These are phyloP conservation scores for Sindora glabra DNA, from an alignment of 306 rosid species.

Conservation along the genomic window DNA sequence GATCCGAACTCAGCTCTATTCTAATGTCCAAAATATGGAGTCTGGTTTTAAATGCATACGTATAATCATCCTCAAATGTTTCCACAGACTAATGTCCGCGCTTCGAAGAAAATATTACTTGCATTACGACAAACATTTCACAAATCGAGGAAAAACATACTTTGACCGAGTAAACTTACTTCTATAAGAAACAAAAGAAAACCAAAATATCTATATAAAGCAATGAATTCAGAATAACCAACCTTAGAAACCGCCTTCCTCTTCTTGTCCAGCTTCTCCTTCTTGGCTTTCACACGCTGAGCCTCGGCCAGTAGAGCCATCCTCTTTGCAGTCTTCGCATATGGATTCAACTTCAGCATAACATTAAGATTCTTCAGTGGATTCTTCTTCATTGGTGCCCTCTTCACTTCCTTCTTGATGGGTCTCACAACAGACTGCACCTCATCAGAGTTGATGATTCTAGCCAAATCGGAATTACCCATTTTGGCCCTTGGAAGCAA, in stretches of 20 bases:
- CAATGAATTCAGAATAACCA: neutral
- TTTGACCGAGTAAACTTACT: no score
- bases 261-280: conserved; percentile 83
- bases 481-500: conserved; percentile 70
- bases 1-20: no score
- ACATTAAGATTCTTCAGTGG: conserved; percentile 69
- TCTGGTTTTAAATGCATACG: no score
- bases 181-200: no score
- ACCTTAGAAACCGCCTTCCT: conserved; percentile 63
- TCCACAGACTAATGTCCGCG: no score
- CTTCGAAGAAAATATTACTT: no score
- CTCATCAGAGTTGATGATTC: conserved; percentile 89
- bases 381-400: conserved; percentile 72
- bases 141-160: no score
- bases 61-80: no score
- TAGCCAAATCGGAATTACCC: conserved; percentile 61
- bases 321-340: conserved; percentile 76
- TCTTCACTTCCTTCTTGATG: conserved; percentile 48
- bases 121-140: no score
- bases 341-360: conserved; percentile 66
- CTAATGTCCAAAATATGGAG: no score
- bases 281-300: conserved; percentile 62
- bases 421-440: conserved; percentile 79
- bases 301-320: conserved; percentile 74
- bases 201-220: no score